Conservation (phyloP, 768 basidiomycete species). For the Pilatotrama ljubarskyi region DNA sequence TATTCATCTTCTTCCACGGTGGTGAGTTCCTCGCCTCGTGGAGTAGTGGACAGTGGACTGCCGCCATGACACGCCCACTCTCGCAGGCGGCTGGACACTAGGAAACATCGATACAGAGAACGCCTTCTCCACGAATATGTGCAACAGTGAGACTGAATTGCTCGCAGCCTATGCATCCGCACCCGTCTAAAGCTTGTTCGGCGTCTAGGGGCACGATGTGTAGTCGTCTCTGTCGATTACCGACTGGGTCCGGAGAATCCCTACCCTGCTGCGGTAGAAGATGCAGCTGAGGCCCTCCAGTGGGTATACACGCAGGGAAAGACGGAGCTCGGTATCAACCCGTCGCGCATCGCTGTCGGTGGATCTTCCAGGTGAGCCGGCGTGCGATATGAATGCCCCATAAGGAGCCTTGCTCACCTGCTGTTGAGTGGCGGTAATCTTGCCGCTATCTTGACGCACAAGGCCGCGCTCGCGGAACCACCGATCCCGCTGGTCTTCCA, state of each 20-base stretch:
- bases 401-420: not conserved
- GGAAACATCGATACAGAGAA: slow-evolving; percentile 62
- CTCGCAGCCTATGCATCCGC: not conserved
- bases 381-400: not conserved
- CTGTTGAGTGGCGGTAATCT: slow-evolving; percentile 66
- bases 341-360: slow-evolving; percentile 61
- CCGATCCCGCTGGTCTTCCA: slow-evolving; percentile 60
- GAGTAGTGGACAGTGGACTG: not conserved
- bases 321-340: slow-evolving; percentile 47
- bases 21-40: slow-evolving; percentile 40
- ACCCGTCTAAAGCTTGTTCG: not conserved
- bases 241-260: slow-evolving; percentile 70
- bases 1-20: slow-evolving; percentile 74
- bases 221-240: slow-evolving; percentile 69
- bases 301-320: slow-evolving; percentile 59
- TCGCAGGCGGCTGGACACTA: slow-evolving; percentile 73
- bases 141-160: slow-evolving; percentile 44
- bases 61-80: not conserved
- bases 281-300: slow-evolving; percentile 63
- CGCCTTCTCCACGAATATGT: slow-evolving; percentile 63
- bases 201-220: slow-evolving; percentile 53
- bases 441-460: slow-evolving; percentile 64
- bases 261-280: slow-evolving; percentile 72
- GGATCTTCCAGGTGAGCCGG: slow-evolving; percentile 63
- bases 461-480: slow-evolving; percentile 49